phyloP scores from a whole-genome alignment of 345 rosid species.

The Salix arbutifolia region DNA sequence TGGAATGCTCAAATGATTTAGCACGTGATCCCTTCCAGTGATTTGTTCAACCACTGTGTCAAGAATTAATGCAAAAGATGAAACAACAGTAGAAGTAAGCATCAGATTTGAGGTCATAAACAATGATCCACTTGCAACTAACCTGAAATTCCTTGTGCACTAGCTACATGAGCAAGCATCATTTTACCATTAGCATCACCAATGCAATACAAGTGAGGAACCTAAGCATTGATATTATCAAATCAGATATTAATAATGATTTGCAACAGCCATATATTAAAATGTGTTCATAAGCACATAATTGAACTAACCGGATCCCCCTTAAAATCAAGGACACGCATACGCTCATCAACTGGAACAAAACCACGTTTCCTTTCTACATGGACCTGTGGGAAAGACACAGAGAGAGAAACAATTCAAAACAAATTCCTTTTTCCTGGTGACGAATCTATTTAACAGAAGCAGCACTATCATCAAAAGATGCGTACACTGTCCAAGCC shows the following conservation, averaged over 20 bases:
- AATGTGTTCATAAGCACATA: constrained; percentile 3
- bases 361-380: constrained; percentile 89
- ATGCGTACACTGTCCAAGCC: constrained; percentile 83
- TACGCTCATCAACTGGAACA: constrained; percentile 83
- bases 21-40: constrained; percentile 83
- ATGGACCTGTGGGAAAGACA: constrained; percentile 48
- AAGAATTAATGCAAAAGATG: constrained; percentile 17
- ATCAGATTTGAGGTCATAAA: not conserved
- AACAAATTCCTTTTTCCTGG: not conserved
- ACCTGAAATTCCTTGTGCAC: constrained; percentile 99
- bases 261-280: not conserved
- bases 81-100: not conserved
- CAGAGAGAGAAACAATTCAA: not conserved
- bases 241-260: constrained; percentile 12
- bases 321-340: constrained; percentile 79
- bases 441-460: not conserved
- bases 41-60: constrained; percentile 89
- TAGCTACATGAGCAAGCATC: constrained; percentile 99
- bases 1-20: constrained; percentile 89
- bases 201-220: constrained; percentile 84
- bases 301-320: constrained; percentile 60
- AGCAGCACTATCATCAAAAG: constrained; percentile 9
- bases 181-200: constrained; percentile 97
- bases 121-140: not conserved
- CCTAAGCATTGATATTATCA: constrained; percentile 35